Base-by-base conservation (phyloP, 345 rosid genomes). In the Theobroma cacao region DNA sequence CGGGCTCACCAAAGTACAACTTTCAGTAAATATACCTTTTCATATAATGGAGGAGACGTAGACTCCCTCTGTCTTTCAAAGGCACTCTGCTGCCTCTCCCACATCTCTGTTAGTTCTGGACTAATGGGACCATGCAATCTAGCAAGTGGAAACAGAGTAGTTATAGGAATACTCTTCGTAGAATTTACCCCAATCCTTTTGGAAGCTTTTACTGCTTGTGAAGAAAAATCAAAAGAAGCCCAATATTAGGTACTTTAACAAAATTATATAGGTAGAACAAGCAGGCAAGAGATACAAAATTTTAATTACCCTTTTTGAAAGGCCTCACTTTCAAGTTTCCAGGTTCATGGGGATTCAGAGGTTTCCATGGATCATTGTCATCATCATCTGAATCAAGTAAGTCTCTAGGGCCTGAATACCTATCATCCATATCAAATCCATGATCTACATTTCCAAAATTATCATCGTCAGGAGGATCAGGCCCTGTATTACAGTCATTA, bases 321-420 rank as follows among this genome's bases (percentile, higher is more conserved):
- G 97, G 94, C 84, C 85, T 94, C 82, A 91, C 89, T 91, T 90
- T 94, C 84, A 94, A 82, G 77, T 84, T 91, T 90, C 99, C 98
- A 34, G 90, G 88, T 82, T 92, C 99, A 86, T 96, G 93, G 62
- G 98, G 98, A 86, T 91, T 91, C 80, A 96, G 74, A 81, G 94
- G 95, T 82, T 92, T 91, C 98, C 99, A 96, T 13, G 95, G 99
- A 86, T 96, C 95, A 72, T 86, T 87, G 56, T 89, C 89, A 47
- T 87, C 90, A 69, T 81, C 85, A 82, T 92, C 97, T 61, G 90
- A 82, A 78, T 89, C 91, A 76, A 87, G 89, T 55, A 75, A 52
- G 81, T 87, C 81, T 82, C 83, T 65, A 64, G 92, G 82, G 67
- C 84, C 93, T 76, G 88, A 82, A 85, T 82, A 74, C 13, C 82